A percentile compares a stretch with the other conserved stretches of the same genome.
Evolutionary conservation across 192 early-diverging fungal species (phyloP).

Genomic region (Coemansia sp.): DNA sequence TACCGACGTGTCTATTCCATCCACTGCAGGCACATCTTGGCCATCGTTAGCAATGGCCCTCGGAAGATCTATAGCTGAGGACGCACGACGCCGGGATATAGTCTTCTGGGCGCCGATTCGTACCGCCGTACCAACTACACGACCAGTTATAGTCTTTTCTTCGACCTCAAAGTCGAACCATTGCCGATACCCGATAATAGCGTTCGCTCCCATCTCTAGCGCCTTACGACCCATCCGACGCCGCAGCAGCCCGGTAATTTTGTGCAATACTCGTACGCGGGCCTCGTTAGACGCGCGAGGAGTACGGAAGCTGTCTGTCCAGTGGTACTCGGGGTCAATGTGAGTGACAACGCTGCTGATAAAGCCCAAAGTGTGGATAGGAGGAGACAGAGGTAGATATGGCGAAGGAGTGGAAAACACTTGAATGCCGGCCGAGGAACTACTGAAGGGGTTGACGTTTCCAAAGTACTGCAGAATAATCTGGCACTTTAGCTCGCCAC

Average conservation of each 20-base stretch:
- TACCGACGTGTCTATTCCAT: not conserved
- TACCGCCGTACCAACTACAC: slow-evolving; percentile 79
- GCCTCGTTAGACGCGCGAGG: slow-evolving; percentile 80
- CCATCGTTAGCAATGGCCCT: not conserved
- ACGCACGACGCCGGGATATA: slow-evolving; percentile 14
- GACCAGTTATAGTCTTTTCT: slow-evolving; percentile 69
- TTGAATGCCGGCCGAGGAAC: slow-evolving; percentile 65
- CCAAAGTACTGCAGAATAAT: slow-evolving; percentile 81
- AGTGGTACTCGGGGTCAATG: slow-evolving; percentile 84
- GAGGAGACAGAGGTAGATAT: slow-evolving; percentile 51
- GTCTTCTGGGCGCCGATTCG: slow-evolving; percentile 42
- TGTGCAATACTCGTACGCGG: slow-evolving; percentile 69
- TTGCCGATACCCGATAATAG: slow-evolving; percentile 73
- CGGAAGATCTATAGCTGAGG: slow-evolving; percentile 17
- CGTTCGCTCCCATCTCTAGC: slow-evolving; percentile 73
- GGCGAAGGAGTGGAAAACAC: slow-evolving; percentile 65
- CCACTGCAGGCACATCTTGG: not conserved
- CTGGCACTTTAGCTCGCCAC: slow-evolving; percentile 74
- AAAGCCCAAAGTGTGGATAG: slow-evolving; percentile 65
- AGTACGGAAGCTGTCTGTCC: slow-evolving; percentile 79
- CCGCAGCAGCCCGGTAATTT: slow-evolving; percentile 68
- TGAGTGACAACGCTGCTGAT: slow-evolving; percentile 69
- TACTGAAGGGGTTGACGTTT: slow-evolving; percentile 81
- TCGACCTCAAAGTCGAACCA: slow-evolving; percentile 78
- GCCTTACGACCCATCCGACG: slow-evolving; percentile 76